Percentiles rank a stretch among this genome's conserved stretches.
phyloP scores from a whole-genome alignment of 768 basidiomycete genomes.

The Multifurca ochricompacta region DNA sequence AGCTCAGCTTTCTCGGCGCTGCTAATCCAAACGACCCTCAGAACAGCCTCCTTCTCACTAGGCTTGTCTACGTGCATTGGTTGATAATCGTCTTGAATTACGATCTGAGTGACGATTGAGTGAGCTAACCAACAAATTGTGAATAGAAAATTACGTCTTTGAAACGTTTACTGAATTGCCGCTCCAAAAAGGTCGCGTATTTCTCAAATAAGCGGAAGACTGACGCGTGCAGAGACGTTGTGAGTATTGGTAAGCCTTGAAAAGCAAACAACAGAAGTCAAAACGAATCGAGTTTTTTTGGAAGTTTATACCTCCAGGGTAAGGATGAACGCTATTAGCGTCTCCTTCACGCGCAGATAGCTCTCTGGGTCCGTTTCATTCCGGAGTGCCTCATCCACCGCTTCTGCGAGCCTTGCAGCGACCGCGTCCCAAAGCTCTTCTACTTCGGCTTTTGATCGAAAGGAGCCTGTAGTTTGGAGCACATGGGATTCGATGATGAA shows the following conservation, averaged over 20 bases:
- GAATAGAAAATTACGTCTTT: constrained; percentile 50
- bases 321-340: constrained; percentile 78
- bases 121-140: neutral
- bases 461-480: constrained; percentile 76
- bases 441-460: constrained; percentile 85
- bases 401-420: constrained; percentile 60
- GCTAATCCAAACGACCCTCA: constrained; percentile 79
- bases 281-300: neutral
- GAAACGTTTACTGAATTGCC: constrained; percentile 73
- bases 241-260: constrained; percentile 77
- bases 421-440: constrained; percentile 94
- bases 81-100: constrained; percentile 79
- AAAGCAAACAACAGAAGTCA: neutral
- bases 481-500: constrained; percentile 96
- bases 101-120: constrained; percentile 43
- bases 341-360: constrained; percentile 79
- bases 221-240: constrained; percentile 72
- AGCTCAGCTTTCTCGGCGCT: constrained; percentile 57
- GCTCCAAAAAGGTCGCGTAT: constrained; percentile 75
- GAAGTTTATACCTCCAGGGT: constrained; percentile 67
- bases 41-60: constrained; percentile 60
- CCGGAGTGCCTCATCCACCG: constrained; percentile 64
- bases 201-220: constrained; percentile 86
- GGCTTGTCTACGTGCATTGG: constrained; percentile 68
- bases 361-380: constrained; percentile 73